Conservation (phyloP, 1,284 basidiomycete species). For the Exsudoporus floridanus region DNA sequence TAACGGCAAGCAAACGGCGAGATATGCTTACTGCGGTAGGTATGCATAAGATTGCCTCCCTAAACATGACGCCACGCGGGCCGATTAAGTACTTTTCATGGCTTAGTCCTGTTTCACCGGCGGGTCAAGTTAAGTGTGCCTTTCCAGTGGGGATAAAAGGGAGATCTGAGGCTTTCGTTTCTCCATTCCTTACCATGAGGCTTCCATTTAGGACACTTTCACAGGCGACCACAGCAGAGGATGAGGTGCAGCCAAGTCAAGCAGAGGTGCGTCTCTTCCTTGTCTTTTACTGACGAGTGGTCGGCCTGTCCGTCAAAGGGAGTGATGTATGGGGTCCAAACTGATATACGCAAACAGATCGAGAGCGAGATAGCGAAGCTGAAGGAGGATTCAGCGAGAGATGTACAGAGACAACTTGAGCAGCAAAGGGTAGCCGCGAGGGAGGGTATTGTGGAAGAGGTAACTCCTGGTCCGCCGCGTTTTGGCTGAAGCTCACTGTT, state of each 20-base stretch:
- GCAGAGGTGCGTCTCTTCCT: constrained; percentile 12
- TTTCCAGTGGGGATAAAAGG: constrained; percentile 14
- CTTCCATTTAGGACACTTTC: not conserved
- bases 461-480: not conserved
- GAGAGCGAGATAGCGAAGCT: constrained; percentile 24
- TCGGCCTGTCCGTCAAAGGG: not conserved
- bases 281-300: not conserved
- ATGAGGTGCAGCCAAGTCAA: constrained; percentile 4
- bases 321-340: not conserved
- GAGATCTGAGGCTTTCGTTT: not conserved
- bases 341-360: constrained; percentile 15
- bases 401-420: constrained; percentile 24
- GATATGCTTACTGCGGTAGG: not conserved
- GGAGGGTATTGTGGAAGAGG: constrained; percentile 5
- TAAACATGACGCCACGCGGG: not conserved
- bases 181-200: constrained; percentile 4
- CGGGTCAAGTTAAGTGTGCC: not conserved
- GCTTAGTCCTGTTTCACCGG: not conserved
- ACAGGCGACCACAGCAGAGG: not conserved
- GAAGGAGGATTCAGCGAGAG: constrained; percentile 19
- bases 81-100: not conserved
- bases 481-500: not conserved
- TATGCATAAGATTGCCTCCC: not conserved
- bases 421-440: constrained; percentile 15
- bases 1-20: not conserved